Base-by-base conservation (phyloP, 495 filamentous ascomycete genomes). In the Cairneyella variabilis region DNA sequence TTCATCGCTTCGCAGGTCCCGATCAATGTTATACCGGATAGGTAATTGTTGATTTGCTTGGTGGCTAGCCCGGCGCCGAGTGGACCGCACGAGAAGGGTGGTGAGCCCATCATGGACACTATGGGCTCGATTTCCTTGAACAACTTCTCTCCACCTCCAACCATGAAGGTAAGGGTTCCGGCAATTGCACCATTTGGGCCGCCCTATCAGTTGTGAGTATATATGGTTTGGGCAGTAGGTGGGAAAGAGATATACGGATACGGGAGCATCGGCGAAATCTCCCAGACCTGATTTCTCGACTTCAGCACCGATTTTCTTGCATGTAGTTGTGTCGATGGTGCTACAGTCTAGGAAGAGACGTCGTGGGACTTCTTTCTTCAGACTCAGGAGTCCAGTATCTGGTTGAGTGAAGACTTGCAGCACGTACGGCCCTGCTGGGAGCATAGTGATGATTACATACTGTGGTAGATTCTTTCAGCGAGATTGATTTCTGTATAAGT, bases 131-230 rank as follows among this genome's bases (percentile, higher is more conserved):
- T 53, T 11, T 32, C 12, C 14, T 49, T 20, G 45, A 54, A 47
- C 28, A 55, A 37, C 14, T 30, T 11, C 0, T 52, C 53, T 0
- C 34, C 2, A 25, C 59, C 61, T 23, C 67, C 67, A 14, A 67
- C 61, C 66, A 70, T 70, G 56, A 79, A 79, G 1, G 76, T 76
- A 3, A 79, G 63, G 2, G 68, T 75, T 18, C 63, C 74, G 16
- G 67, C 67, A 37, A 66, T 40, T 0, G 76, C 75, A 5, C 76
- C 75, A 51, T 75, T 72, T 0, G 76, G 73, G 10, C 72, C 72
- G 25, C 72, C n/a, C n/a, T n/a, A n/a, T n/a, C n/a, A n/a, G n/a
- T n/a, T n/a, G n/a, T n/a, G n/a, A n/a, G n/a, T n/a, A n/a, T n/a
- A n/a, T n/a, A n/a, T n/a, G n/a, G n/a, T n/a, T n/a, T n/a, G n/a